Percentiles rank a stretch among this genome's conserved stretches.
phyloP scores from a whole-genome alignment of 805 yeast genomes.

The Limtongia smithiae region DNA sequence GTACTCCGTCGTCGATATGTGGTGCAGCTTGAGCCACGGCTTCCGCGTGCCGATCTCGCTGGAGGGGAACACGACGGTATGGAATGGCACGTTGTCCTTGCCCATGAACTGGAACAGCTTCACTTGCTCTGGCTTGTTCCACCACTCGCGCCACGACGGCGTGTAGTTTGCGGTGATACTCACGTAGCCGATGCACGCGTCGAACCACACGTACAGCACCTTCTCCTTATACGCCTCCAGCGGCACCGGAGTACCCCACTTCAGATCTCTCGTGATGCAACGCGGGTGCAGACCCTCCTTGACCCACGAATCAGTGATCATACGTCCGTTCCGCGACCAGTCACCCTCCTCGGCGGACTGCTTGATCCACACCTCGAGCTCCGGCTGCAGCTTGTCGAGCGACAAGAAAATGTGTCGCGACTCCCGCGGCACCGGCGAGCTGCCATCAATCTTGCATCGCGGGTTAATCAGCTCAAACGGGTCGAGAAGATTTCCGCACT shows the following conservation, averaged over 20 bases:
- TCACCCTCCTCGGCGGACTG: constrained; percentile 65
- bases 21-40: constrained; percentile 86
- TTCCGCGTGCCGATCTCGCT: constrained; percentile 84
- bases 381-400: constrained; percentile 78
- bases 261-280: constrained; percentile 93
- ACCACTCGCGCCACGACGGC: constrained; percentile 81
- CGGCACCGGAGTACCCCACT: constrained; percentile 99
- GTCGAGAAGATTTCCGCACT: constrained; percentile 83
- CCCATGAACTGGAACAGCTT: constrained; percentile 97
- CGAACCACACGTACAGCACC: constrained; percentile 98
- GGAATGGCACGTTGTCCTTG: constrained; percentile 98
- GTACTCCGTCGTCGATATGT: constrained; percentile 86
- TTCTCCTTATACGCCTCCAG: constrained; percentile 78
- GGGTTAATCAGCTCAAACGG: constrained; percentile 94
- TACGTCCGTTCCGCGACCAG: constrained; percentile 90
- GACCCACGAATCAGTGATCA: constrained; percentile 90
- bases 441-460: constrained; percentile 86
- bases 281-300: constrained; percentile 90
- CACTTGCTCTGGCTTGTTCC: constrained; percentile 90
- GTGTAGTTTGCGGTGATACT: constrained; percentile 94
- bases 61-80: constrained; percentile 96
- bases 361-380: constrained; percentile 66
- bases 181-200: constrained; percentile 94
- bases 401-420: constrained; percentile 84
- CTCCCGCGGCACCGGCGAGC: constrained; percentile 72